Conservation (phyloP, 129 eudicot species). For the Logfia minima region DNA sequence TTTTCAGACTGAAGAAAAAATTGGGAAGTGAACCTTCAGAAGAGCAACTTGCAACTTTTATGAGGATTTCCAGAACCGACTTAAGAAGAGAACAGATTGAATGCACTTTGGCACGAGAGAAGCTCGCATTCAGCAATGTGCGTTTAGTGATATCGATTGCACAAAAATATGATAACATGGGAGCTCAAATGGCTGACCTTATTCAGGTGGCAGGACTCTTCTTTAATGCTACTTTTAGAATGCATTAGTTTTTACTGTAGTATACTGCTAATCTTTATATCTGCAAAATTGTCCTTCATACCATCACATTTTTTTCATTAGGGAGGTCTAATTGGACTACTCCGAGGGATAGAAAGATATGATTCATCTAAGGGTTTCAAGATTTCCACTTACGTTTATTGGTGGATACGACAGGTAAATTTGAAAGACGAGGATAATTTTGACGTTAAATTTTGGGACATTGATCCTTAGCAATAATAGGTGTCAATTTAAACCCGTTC, state of each 20-base stretch:
- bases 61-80: slow-evolving; percentile 53
- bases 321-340: slow-evolving; percentile 88
- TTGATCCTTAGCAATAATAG: neutral
- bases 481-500: neutral
- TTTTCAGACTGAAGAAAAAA: slow-evolving; percentile 58
- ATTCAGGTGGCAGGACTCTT: slow-evolving; percentile 52
- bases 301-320: slow-evolving; percentile 19
- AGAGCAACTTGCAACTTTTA: slow-evolving; percentile 67
- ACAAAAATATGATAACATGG: slow-evolving; percentile 76
- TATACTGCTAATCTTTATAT: neutral
- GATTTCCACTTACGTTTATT: slow-evolving; percentile 83
- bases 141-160: slow-evolving; percentile 91
- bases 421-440: neutral
- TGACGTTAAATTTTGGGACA: neutral
- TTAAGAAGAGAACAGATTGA: slow-evolving; percentile 57
- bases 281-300: neutral
- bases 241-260: neutral
- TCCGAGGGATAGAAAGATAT: slow-evolving; percentile 76
- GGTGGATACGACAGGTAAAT: slow-evolving; percentile 96
- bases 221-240: neutral
- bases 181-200: slow-evolving; percentile 86
- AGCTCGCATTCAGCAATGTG: slow-evolving; percentile 77
- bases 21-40: slow-evolving; percentile 79
- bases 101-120: slow-evolving; percentile 73
- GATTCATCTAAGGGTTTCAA: slow-evolving; percentile 85